Percentiles rank a stretch among this genome's conserved stretches.
Conservation (phyloP, 2,329 filamentous ascomycete species). For the Aureobasidium sp. region DNA sequence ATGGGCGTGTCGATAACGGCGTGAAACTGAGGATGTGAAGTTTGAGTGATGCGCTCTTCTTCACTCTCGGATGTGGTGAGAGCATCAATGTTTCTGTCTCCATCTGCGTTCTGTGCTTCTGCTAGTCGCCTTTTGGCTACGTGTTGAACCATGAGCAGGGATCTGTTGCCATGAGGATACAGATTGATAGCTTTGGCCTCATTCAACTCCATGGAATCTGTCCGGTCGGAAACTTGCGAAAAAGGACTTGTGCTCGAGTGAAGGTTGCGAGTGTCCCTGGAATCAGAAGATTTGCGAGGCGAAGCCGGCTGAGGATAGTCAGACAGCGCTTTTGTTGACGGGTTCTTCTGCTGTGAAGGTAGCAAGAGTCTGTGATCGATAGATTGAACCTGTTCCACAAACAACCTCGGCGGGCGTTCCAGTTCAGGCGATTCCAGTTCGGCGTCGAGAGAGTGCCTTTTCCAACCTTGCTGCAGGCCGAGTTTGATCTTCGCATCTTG, state of each 20-base stretch:
- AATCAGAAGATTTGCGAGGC: slow-evolving; percentile 12
- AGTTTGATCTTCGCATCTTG: neutral
- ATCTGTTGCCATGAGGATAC: slow-evolving; percentile 55
- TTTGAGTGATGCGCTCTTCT: neutral
- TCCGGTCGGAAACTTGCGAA: slow-evolving; percentile 32
- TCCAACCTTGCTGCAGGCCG: slow-evolving; percentile 4
- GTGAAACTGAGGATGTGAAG: slow-evolving; percentile 12
- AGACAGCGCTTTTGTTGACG: neutral
- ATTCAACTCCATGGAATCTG: slow-evolving; percentile 46
- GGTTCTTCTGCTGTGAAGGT: neutral
- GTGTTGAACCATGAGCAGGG: slow-evolving; percentile 55
- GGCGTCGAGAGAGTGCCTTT: slow-evolving; percentile 7
- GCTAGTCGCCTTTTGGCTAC: neutral
- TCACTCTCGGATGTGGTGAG: neutral
- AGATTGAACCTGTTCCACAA: neutral
- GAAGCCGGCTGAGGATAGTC: neutral
- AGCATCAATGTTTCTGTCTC: neutral
- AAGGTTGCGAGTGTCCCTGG: slow-evolving; percentile 6
- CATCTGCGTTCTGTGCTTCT: neutral
- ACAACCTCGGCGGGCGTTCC: neutral
- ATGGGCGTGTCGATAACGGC: slow-evolving; percentile 15
- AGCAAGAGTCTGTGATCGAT: neutral
- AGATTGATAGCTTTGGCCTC: slow-evolving; percentile 53
- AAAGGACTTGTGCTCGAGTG: slow-evolving; percentile 14
- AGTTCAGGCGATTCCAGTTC: slow-evolving; percentile 12